phyloP scores from a whole-genome alignment of 805 yeast species.

The Suhomyces sp. region DNA sequence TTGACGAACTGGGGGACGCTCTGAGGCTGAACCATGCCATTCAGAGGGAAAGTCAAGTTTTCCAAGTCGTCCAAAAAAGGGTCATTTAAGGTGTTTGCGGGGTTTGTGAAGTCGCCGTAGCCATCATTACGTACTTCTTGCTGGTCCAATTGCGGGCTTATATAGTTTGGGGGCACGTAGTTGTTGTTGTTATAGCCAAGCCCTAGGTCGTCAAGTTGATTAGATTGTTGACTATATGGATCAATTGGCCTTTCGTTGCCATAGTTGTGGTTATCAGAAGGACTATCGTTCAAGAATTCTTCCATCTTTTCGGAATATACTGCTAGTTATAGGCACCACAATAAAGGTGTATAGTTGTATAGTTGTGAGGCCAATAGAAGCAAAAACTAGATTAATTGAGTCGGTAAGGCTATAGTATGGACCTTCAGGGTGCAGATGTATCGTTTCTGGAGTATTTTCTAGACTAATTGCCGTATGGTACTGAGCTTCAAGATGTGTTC shows the following conservation, averaged over 20 bases:
- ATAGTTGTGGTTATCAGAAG: conserved; percentile 19
- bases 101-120: conserved; percentile 1
- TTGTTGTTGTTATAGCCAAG: neutral
- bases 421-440: neutral
- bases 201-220: neutral
- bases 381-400: neutral
- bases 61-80: conserved; percentile 34
- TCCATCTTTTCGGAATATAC: conserved; percentile 30
- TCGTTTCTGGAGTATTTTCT: neutral
- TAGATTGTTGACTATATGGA: neutral
- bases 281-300: conserved; percentile 33
- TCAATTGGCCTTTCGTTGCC: neutral
- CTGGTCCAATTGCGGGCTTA: neutral
- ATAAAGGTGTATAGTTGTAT: too few species aligned
- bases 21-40: conserved; percentile 3
- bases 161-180: neutral
- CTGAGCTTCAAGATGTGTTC: neutral
- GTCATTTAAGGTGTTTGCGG: conserved; percentile 16
- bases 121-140: neutral
- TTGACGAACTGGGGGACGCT: conserved; percentile 10
- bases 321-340: neutral
- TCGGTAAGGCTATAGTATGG: neutral
- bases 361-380: too few species aligned
- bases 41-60: conserved; percentile 11
- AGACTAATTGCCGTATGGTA: neutral